Evolutionary conservation across 768 basidiomycete genomes (phyloP).

Genomic region (Rhizopogon salebrosus): DNA sequence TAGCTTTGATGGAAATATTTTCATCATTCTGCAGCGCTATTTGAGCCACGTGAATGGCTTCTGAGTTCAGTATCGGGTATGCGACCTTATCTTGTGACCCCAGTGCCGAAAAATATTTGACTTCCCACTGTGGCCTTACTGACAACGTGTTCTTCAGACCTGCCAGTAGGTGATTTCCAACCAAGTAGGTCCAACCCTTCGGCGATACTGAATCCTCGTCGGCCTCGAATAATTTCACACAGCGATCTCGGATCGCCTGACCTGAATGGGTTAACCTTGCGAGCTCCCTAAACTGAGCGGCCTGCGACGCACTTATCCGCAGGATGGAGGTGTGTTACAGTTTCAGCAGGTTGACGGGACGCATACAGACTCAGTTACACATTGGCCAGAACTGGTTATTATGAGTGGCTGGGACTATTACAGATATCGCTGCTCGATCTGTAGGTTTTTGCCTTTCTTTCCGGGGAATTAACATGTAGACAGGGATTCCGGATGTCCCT

Average conservation of each 20-base stretch:
- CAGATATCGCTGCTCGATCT: conserved; percentile 57
- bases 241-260: too few relatives aligned
- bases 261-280: background rate
- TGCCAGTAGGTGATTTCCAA: background rate
- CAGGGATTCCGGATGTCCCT: conserved; percentile 76
- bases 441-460: conserved; percentile 21
- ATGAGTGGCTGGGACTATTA: conserved; percentile 68
- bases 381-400: background rate
- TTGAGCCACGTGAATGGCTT: too few relatives aligned
- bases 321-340: background rate
- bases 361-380: background rate
- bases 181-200: too few relatives aligned
- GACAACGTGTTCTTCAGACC: background rate
- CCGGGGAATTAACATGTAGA: conserved; percentile 27
- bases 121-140: background rate
- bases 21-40: too few relatives aligned
- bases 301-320: background rate
- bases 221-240: background rate
- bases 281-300: background rate
- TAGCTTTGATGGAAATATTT: too few relatives aligned
- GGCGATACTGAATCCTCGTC: background rate
- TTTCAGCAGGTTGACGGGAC: too few relatives aligned
- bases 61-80: too few relatives aligned
- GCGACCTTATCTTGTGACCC: too few relatives aligned
- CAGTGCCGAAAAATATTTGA: too few relatives aligned